Conservation (phyloP, 108 stramenopile genomes). For the Parietichytrium sp. region DNA sequence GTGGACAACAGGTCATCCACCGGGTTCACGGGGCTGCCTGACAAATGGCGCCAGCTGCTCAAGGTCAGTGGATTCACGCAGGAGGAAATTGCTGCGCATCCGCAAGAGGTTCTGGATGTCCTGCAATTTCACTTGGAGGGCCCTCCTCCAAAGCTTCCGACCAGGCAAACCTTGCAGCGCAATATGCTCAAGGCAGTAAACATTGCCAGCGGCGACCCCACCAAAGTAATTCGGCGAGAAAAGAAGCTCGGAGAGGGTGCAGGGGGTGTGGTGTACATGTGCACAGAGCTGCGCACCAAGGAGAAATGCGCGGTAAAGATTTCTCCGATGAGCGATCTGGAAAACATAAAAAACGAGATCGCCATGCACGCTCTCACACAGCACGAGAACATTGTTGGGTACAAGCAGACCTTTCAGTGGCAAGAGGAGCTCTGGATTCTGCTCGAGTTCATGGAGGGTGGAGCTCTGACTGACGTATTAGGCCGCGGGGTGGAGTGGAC, state of each 20-base stretch:
- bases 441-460: slow-evolving; percentile 37
- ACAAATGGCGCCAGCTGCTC: slow-evolving; percentile 56
- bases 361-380: slow-evolving; percentile 64
- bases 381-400: slow-evolving; percentile 62
- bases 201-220: slow-evolving; percentile 56
- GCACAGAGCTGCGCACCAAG: slow-evolving; percentile 48
- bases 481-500: slow-evolving; percentile 43
- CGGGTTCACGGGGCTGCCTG: slow-evolving; percentile 61
- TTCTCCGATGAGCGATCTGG: slow-evolving; percentile 60
- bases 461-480: slow-evolving; percentile 49
- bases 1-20: slow-evolving; percentile 48
- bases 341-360: slow-evolving; percentile 65
- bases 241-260: slow-evolving; percentile 67
- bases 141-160: slow-evolving; percentile 48
- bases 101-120: slow-evolving; percentile 65
- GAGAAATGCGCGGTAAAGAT: slow-evolving; percentile 61
- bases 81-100: slow-evolving; percentile 62
- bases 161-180: slow-evolving; percentile 11
- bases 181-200: slow-evolving; percentile 44
- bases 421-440: background rate
- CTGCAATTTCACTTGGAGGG: slow-evolving; percentile 69
- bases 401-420: slow-evolving; percentile 38
- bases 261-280: slow-evolving; percentile 59
- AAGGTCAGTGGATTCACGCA: slow-evolving; percentile 66
- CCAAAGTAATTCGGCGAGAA: slow-evolving; percentile 53